Evolutionary conservation across 2,329 filamentous ascomycete genomes (phyloP).

Genomic region (Exserohilum rostratum): DNA sequence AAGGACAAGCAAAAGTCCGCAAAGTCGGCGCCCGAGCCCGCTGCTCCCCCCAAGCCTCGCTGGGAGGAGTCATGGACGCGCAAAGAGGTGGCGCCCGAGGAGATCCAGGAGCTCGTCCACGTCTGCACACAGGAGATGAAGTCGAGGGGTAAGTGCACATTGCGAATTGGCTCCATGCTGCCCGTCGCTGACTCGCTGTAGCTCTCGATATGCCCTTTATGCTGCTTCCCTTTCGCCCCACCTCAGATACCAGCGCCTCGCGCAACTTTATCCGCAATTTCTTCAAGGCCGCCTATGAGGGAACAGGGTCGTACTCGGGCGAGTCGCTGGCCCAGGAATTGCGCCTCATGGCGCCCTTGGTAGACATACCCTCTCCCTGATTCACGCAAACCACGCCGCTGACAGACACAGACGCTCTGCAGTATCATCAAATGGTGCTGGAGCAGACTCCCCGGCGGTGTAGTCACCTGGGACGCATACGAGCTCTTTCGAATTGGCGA

Average conservation of each 20-base stretch:
- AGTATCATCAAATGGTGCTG: constrained; percentile 99
- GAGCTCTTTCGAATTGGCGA: constrained; percentile 95
- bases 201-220: constrained; percentile 91
- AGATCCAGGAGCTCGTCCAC: constrained; percentile 85
- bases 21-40: constrained; percentile 36
- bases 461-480: constrained; percentile 97
- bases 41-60: constrained; percentile 68
- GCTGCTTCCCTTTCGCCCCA: constrained; percentile 90
- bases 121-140: constrained; percentile 92
- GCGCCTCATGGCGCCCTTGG: constrained; percentile 91
- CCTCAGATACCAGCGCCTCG: constrained; percentile 87
- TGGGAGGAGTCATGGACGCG: constrained; percentile 91
- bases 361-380: constrained; percentile 52
- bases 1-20: constrained; percentile 42
- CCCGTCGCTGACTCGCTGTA: constrained; percentile 49
- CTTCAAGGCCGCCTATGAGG: constrained; percentile 73
- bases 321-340: constrained; percentile 81
- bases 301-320: constrained; percentile 64
- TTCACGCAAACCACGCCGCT: constrained; percentile 10
- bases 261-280: constrained; percentile 92
- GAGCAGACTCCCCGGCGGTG: constrained; percentile 86
- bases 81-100: constrained; percentile 81
- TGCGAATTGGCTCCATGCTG: neutral
- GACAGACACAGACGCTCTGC: constrained; percentile 73
- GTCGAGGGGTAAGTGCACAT: constrained; percentile 73